Conservation (phyloP, 306 rosid species). For the Glycyrrhiza uralensis region DNA sequence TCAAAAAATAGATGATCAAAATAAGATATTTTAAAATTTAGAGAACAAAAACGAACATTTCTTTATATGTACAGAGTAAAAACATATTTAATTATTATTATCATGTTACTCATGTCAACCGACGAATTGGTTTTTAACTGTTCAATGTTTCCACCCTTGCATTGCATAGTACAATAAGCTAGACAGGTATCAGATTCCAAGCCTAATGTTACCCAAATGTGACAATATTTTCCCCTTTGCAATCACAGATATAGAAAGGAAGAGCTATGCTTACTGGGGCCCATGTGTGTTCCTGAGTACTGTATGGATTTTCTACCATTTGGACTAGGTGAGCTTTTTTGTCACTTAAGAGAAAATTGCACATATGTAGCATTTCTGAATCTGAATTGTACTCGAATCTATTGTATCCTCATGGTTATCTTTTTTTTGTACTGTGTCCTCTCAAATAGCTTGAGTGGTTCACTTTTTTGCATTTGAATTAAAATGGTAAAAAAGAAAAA, state of each 20-base stretch:
- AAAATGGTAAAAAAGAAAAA: neutral
- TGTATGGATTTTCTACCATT: conserved; percentile 39
- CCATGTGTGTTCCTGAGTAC: conserved; percentile 22
- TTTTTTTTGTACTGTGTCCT: conserved; percentile 29
- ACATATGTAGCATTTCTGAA: conserved; percentile 24
- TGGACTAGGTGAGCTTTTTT: conserved; percentile 30
- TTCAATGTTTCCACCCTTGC: neutral
- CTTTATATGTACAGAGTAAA: no score
- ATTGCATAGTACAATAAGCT: conserved; percentile 19
- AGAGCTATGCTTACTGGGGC: neutral
- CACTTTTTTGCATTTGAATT: conserved; percentile 24
- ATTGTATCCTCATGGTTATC: conserved; percentile 21
- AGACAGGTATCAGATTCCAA: neutral
- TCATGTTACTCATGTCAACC: neutral
- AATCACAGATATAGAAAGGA: neutral
- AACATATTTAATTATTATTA: no score
- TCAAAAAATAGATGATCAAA: no score
- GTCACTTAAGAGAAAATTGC: conserved; percentile 30
- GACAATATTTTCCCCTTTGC: conserved; percentile 8
- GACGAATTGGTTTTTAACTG: conserved; percentile 7
- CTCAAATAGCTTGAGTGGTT: conserved; percentile 17
- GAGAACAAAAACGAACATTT: no score
- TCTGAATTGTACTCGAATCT: conserved; percentile 23
- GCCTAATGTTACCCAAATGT: conserved; percentile 23
- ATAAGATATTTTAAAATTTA: no score